Evolutionary conservation across 2,329 filamentous ascomycete species (phyloP), one percentile per base, ranked within the genome.

Genomic region (Beauveria pseudobassiana): DNA sequence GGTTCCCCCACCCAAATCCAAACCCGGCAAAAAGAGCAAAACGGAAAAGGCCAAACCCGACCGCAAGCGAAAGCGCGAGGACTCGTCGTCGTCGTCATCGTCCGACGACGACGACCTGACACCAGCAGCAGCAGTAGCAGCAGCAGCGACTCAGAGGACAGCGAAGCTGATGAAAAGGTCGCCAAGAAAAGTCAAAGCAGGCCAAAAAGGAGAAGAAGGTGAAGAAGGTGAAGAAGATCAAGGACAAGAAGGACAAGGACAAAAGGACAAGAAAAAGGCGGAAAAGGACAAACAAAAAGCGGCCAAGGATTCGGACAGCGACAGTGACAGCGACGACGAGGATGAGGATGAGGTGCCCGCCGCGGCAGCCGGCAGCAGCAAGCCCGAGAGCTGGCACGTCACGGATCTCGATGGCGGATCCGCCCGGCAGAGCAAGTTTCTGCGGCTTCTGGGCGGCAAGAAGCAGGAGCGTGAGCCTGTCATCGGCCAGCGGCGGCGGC

Each of bases 371-470:
- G 43, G 64, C 10, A 34, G 65, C 3, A 59, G 66, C 20, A 63
- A 71, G 16, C 70, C 69, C 3, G 80, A 79, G 68, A 73, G 78
- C 64, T 85, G 82, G 82, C 82, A 83, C 63, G 80, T 84, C 28
- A 69, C 74, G 20, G 77, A 74, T 40, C 75, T 86, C 40, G 78
- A 77, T 45, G 83, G 83, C 38, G 81, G 79, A 24, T 66, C 73
- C 20, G 74, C 75, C 54, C 76, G 83, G 14, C 81, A 84, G 66
- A 73, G 74, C 63, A 86, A 86, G 72, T 85, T 85, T 64, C 71
- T 85, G 67, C 76, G 81, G 38, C 78, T 86, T 1, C 75, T 86
- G 34, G 64, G 61, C 38, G 58, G 58, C 48, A 63, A 64, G 52
- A 62, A 64, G 54, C 55, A 54, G 20, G 62, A n/a, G 51, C 38